phyloP scores from a whole-genome alignment of 257 asterid genomes.

The Capsicum baccatum region DNA sequence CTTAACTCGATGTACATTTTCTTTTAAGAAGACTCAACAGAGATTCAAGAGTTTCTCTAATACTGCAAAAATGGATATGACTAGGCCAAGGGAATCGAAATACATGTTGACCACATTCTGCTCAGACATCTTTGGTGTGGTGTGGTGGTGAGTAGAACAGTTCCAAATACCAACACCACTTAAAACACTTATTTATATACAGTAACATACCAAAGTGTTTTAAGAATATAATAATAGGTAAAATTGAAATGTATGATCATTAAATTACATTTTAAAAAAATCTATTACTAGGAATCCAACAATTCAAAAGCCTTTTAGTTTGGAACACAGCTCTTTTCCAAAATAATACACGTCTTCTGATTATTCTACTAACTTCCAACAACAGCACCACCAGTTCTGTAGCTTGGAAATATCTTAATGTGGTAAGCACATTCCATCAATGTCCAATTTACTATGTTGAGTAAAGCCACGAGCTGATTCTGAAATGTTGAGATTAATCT shows the following conservation, averaged over 20 bases:
- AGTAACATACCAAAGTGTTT: not conserved
- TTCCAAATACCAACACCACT: not conserved
- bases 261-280: not conserved
- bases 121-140: not conserved
- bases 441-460: not conserved
- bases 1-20: not conserved
- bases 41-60: not conserved
- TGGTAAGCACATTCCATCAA: not conserved
- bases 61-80: too few relatives aligned
- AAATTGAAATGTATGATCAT: not conserved
- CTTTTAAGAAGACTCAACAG: not conserved
- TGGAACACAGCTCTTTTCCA: not conserved
- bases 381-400: not conserved
- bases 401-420: not conserved
- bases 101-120: too few relatives aligned
- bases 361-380: slow-evolving; percentile 7
- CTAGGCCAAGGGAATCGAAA: too few relatives aligned
- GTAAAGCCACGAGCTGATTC: not conserved
- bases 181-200: not conserved
- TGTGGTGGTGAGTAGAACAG: not conserved
- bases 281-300: not conserved
- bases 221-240: not conserved
- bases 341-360: not conserved
- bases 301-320: not conserved
- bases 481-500: slow-evolving; percentile 42